A percentile compares a stretch with the other conserved stretches of the same genome.
These are phyloP conservation scores for Ehretia macrophylla DNA, from an alignment of 257 asterid genomes.

Conservation along the genomic window DNA sequence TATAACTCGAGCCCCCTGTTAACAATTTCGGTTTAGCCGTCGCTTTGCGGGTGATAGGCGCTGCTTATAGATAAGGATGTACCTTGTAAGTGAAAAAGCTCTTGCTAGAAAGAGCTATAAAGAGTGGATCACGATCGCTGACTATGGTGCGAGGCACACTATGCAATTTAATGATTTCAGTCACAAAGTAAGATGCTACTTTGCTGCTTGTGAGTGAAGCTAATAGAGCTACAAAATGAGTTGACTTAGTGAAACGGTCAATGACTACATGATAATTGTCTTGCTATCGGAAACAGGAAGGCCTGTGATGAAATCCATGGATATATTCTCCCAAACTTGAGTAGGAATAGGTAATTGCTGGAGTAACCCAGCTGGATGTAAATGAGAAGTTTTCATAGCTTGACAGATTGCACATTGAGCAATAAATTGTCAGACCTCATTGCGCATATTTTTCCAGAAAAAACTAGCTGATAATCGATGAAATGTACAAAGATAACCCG, in stretches of 20 bases:
- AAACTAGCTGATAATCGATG: too few species aligned
- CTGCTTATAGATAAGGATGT: neutral
- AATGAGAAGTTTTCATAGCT: fast-evolving
- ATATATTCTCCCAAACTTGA: neutral
- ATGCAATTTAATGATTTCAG: neutral
- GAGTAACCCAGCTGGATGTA: neutral
- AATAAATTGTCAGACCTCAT: neutral
- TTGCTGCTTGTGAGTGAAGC: neutral
- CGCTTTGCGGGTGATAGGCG: slow-evolving; percentile 2
- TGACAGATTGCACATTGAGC: neutral
- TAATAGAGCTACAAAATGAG: neutral
- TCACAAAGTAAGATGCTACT: neutral
- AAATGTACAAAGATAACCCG: too few species aligned
- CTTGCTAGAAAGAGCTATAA: neutral
- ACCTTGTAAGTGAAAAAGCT: neutral
- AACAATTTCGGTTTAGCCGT: neutral
- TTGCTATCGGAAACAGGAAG: neutral
- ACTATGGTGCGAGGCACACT: neutral
- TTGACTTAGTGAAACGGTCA: neutral
- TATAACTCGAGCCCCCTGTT: neutral
- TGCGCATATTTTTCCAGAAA: too few species aligned
- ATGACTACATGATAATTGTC: neutral
- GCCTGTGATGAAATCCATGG: neutral
- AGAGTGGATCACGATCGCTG: neutral
- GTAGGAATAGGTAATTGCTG: neutral